Percentiles rank a stretch among this genome's conserved stretches.
Conservation (phyloP, 75 land plant species). For the Cryptomeria japonica region DNA sequence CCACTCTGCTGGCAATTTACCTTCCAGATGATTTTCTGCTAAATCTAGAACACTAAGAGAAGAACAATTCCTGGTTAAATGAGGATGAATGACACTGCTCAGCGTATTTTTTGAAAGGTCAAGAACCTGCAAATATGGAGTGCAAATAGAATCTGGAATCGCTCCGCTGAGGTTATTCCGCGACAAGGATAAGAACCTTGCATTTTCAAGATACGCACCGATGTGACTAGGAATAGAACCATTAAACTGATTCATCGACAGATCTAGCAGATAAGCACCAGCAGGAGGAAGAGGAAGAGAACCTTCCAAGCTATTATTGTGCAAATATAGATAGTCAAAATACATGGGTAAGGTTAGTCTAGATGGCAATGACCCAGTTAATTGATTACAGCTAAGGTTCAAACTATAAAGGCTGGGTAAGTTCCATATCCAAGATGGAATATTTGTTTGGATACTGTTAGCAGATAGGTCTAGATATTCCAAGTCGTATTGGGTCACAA, state of each 20-base stretch:
- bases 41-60: conserved; percentile 7
- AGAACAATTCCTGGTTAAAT: not conserved
- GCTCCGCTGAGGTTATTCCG: conserved; percentile 13
- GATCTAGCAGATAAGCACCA: not conserved
- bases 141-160: not conserved
- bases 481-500: conserved; percentile 9
- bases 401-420: not conserved
- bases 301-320: not conserved
- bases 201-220: not conserved
- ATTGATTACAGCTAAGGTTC: not conserved
- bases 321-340: not conserved
- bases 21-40: conserved; percentile 1
- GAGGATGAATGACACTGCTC: conserved; percentile 7
- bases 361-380: conserved; percentile 1
- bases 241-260: not conserved
- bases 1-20: conserved; percentile 22
- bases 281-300: not conserved
- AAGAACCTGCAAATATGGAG: not conserved
- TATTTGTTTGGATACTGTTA: conserved; percentile 14
- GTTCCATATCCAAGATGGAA: not conserved
- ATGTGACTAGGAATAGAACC: not conserved
- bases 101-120: not conserved
- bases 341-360: too few species aligned
- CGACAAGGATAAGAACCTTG: not conserved
- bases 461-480: not conserved